Base-by-base conservation (phyloP, 805 yeast species). In the Saccharomycopsis malanga region DNA sequence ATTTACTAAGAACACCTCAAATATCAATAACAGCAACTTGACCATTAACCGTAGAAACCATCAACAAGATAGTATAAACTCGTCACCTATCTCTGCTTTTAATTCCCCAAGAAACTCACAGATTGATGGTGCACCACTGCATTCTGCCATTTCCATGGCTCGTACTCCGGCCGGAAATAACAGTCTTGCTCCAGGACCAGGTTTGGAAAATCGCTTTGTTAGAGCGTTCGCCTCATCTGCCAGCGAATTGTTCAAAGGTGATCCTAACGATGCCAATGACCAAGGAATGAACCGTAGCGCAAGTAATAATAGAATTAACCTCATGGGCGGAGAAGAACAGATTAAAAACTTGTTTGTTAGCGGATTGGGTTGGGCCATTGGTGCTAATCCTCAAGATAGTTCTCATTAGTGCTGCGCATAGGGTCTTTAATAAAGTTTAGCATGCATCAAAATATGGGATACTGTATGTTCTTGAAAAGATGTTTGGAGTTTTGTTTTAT, bases 331-430 rank as follows among this genome's bases (percentile, higher is more conserved):
- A 6, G 49, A 45, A 38, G 79, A 72, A 34, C 76, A 74, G 54
- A 50, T 77, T 3, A 70, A 77, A 9, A 72, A 68, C 47, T 56
- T 77, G 47, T 62, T 77, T 46, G 79, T 73, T 2, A 68, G 75
- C 22, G 82, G 82, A 1, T 59, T 77, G 25, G 81, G 81, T 3
- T 77, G 83, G 83, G 81, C 82, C 3, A 73, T 77, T 53, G 82
- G 82, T 4, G 82, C 82, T 34, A 63, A 59, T 45, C 48, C 48
- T 36, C 37, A 34, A 20, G 51, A 50, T 20, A 38, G n/a, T n/a
- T n/a, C n/a, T n/a, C n/a, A n/a, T n/a, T n/a, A n/a, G n/a, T n/a
- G n/a, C n/a, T n/a, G n/a, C n/a, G n/a, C n/a, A n/a, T n/a, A n/a
- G n/a, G n/a, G n/a, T n/a, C n/a, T n/a, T n/a, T n/a, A n/a, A n/a